Conservation (phyloP, 2,329 filamentous ascomycete genomes). For the Penicillium nordicum region DNA sequence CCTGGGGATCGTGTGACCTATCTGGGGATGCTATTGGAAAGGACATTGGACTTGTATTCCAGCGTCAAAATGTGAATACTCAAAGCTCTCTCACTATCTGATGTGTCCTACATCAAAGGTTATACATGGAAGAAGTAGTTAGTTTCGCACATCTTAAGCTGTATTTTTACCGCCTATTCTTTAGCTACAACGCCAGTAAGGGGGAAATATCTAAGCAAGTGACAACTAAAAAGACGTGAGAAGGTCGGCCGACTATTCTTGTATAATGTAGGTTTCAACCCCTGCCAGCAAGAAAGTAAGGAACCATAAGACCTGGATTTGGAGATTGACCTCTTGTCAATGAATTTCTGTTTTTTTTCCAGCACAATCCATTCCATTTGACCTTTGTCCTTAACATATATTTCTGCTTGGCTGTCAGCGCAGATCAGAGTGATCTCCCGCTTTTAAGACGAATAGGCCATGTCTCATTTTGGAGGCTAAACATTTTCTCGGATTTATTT, state of each 20-base stretch:
- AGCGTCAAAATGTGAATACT: not conserved
- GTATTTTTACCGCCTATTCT: too few relatives aligned
- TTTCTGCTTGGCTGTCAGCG: not conserved
- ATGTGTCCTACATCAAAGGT: not conserved
- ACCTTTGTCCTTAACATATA: not conserved
- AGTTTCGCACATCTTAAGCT: too few relatives aligned
- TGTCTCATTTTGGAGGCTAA: not conserved
- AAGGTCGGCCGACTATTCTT: too few relatives aligned
- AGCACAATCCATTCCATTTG: not conserved
- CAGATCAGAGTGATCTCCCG: slow-evolving; percentile 8
- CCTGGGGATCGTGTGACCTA: not conserved
- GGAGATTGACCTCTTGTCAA: not conserved
- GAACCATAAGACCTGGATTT: not conserved
- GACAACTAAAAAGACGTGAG: too few relatives aligned
- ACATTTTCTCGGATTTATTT: not conserved
- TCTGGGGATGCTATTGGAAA: not conserved
- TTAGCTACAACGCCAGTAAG: too few relatives aligned
- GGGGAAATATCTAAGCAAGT: too few relatives aligned
- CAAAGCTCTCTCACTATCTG: not conserved
- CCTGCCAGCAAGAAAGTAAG: not conserved
- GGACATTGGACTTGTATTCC: not conserved
- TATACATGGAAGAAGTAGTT: too few relatives aligned
- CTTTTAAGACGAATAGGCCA: not conserved
- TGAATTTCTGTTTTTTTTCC: not conserved
- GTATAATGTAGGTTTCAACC: not conserved